Evolutionary conservation across 2,329 filamentous ascomycete genomes (phyloP).

Genomic region (Alternaria sp.): DNA sequence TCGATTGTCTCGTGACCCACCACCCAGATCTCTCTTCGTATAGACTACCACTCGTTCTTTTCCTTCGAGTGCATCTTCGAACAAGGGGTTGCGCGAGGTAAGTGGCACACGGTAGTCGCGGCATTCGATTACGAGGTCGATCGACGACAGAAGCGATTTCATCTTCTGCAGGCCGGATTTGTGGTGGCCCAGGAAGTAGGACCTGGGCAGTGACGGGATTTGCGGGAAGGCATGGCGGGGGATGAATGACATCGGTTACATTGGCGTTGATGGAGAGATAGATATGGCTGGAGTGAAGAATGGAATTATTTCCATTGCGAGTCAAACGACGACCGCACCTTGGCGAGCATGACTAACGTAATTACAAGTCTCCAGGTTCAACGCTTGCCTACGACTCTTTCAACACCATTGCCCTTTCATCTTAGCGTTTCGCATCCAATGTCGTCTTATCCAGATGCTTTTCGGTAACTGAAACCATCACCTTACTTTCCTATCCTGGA

Average conservation of each 20-base stretch:
- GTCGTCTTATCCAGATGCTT: not conserved
- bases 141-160: constrained; percentile 78
- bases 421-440: not conserved
- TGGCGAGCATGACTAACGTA: constrained; percentile 10
- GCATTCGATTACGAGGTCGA: constrained; percentile 92
- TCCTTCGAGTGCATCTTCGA: constrained; percentile 78
- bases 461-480: not conserved
- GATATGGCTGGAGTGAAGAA: too few relatives aligned
- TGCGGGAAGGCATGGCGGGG: constrained; percentile 77
- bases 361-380: not conserved
- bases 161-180: constrained; percentile 81
- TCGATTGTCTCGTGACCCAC: constrained; percentile 36
- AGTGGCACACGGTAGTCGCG: constrained; percentile 91
- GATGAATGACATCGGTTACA: constrained; percentile 60
- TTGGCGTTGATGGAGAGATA: not conserved
- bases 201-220: constrained; percentile 79
- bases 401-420: not conserved
- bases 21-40: constrained; percentile 76
- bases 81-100: constrained; percentile 87
- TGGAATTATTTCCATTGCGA: constrained; percentile 12
- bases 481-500: not conserved
- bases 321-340: constrained; percentile 2
- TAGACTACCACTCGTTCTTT: constrained; percentile 84
- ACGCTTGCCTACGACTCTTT: not conserved
- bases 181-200: constrained; percentile 96